These are phyloP conservation scores for Orbilia javanica DNA, from an alignment of 2,329 filamentous ascomycete species.

Conservation along the genomic window DNA sequence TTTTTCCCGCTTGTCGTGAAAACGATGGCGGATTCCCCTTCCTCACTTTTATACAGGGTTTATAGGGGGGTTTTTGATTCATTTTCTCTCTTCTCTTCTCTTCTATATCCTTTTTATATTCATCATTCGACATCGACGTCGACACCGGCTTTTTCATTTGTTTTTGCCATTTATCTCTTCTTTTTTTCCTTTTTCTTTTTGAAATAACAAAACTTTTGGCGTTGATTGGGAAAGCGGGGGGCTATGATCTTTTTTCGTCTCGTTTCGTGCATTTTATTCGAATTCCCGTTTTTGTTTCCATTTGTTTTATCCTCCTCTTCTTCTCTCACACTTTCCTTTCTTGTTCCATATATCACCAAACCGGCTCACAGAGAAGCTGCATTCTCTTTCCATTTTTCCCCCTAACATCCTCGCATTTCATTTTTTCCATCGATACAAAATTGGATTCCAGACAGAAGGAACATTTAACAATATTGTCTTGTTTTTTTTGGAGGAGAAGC, in stretches of 20 bases:
- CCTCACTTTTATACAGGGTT: not conserved
- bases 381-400: not conserved
- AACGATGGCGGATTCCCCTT: not conserved
- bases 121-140: constrained; percentile 4
- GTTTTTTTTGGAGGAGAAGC: not conserved
- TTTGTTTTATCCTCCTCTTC: constrained; percentile 10
- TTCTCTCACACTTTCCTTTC: not conserved
- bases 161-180: too few relatives aligned
- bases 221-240: constrained; percentile 33
- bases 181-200: constrained; percentile 2
- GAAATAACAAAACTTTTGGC: constrained; percentile 32
- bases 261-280: not conserved
- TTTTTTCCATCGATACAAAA: not conserved
- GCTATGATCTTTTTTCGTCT: not conserved
- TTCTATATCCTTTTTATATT: not conserved
- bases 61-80: not conserved
- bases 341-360: not conserved
- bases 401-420: not conserved
- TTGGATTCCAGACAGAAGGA: constrained; percentile 16
- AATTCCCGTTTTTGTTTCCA: not conserved
- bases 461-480: not conserved
- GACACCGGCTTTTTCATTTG: constrained; percentile 15
- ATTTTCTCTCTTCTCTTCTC: not conserved
- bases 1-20: not conserved
- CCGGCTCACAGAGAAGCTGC: not conserved